Base-by-base conservation (phyloP, 495 filamentous ascomycete genomes). In the Neurospora pannonica region DNA sequence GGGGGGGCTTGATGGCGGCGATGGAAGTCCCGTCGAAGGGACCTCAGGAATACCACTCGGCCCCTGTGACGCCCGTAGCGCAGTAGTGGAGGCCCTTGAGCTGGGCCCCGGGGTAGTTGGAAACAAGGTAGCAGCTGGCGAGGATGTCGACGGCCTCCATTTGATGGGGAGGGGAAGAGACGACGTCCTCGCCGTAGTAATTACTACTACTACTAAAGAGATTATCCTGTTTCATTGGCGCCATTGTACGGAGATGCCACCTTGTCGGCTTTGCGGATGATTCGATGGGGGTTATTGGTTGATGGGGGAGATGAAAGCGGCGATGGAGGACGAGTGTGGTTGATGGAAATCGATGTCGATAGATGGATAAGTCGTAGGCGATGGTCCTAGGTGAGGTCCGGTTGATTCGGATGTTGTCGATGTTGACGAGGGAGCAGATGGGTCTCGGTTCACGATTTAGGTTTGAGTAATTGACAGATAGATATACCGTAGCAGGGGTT, bases 41-140 rank as follows among this genome's bases (percentile, higher is more conserved):
- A 94, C 94, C 94, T 97, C 93, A 96, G 94, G 93, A 91, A 92
- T 93, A 92, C 93, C 93, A 97, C 93, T 94, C 92, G 84, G 90
- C 92, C 91, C 94, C 92, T 93, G 81, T 75, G 76, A 80, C 75
- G 76, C 77, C 79, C 75, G 93, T 94, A 92, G 94, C 92, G 89
- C 91, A 95, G 89, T 97, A 98, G 86, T 97, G 94, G 85, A 96
- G 94, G 75, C 92, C 92, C 79, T 91, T 88, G 39, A 89, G 83
- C 76, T 83, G 84, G 72, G 84, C 82, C 70, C 81, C 73, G 62
- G 81, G 77, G 60, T 83, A 75, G 79, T 89, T 86, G 54, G 54
- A 67, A 77, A 96, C 88, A 74, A 88, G 82, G 86, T 97, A 98
- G 88, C 93, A 95, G 82, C 91, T 94, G 83, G 94, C 94, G 82